These are phyloP conservation scores for Viola odorata DNA, from an alignment of 345 rosid species.

Conservation along the genomic window DNA sequence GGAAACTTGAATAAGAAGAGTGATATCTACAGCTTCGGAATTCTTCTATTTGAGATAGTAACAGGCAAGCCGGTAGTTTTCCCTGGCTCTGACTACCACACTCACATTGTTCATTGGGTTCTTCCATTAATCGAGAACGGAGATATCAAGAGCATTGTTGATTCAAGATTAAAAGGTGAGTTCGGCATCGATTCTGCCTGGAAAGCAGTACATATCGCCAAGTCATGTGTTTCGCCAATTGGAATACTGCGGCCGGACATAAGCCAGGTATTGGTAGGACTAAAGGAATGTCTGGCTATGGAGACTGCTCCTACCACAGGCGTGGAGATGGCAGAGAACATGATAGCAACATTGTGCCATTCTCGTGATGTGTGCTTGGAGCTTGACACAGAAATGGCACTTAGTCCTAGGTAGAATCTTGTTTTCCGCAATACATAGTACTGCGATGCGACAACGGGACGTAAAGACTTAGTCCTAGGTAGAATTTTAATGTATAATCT, in stretches of 20 bases:
- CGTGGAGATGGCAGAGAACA: neutral
- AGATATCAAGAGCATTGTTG: conserved; percentile 1
- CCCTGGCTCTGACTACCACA: neutral
- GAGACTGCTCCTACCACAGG: neutral
- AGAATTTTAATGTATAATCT: too few species aligned
- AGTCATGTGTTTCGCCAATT: neutral
- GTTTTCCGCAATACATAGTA: too few species aligned
- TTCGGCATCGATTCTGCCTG: neutral
- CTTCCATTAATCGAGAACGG: neutral
- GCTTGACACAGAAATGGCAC: neutral
- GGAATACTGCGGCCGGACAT: conserved; percentile 9
- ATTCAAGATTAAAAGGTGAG: neutral
- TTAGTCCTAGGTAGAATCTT: neutral
- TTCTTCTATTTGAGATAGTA: too few species aligned
- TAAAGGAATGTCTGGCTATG: conserved; percentile 11
- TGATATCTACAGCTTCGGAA: too few species aligned
- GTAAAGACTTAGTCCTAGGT: too few species aligned
- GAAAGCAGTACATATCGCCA: conserved; percentile 8
- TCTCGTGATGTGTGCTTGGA: neutral
- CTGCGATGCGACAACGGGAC: too few species aligned
- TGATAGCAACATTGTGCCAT: neutral
- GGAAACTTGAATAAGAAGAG: too few species aligned
- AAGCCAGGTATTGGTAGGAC: neutral
- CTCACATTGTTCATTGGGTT: conserved; percentile 7
- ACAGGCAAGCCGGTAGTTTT: too few species aligned